These are phyloP conservation scores for Solanum peruvianum DNA, from an alignment of 257 asterid genomes.

Conservation along the genomic window DNA sequence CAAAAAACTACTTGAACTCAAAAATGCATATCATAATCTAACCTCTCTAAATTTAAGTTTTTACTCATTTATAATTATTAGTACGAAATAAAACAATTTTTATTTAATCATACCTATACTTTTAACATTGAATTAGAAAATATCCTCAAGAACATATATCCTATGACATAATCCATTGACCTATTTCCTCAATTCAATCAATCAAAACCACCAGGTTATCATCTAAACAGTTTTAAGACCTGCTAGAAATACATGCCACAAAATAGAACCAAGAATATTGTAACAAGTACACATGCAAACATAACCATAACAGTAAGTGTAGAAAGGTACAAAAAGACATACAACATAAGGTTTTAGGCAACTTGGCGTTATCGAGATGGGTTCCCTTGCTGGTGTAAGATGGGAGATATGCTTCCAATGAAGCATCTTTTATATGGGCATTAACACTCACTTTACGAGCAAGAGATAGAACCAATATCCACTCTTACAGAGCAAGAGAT, in stretches of 20 bases:
- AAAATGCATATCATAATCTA: not conserved
- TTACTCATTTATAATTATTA: too few relatives aligned
- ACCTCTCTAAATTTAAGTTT: too few relatives aligned
- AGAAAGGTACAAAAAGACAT: not conserved
- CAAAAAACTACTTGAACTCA: not conserved
- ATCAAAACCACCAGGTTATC: not conserved
- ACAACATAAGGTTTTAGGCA: not conserved
- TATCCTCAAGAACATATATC: not conserved
- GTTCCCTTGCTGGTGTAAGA: not conserved
- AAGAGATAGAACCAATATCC: not conserved
- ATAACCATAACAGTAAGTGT: not conserved
- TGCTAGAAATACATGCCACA: not conserved
- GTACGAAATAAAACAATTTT: not conserved
- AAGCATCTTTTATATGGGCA: not conserved
- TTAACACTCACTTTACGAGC: not conserved
- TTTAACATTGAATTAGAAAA: too few relatives aligned
- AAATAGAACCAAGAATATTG: not conserved
- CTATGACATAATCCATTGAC: not conserved
- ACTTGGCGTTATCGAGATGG: not conserved
- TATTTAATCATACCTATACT: not conserved
- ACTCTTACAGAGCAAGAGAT: not conserved
- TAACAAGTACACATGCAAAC: not conserved
- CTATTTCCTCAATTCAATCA: not conserved
- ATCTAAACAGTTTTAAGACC: not conserved
- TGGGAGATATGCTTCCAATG: not conserved